phyloP scores from a whole-genome alignment of 2,329 filamentous ascomycete genomes.

The Verticillium nubilum region DNA sequence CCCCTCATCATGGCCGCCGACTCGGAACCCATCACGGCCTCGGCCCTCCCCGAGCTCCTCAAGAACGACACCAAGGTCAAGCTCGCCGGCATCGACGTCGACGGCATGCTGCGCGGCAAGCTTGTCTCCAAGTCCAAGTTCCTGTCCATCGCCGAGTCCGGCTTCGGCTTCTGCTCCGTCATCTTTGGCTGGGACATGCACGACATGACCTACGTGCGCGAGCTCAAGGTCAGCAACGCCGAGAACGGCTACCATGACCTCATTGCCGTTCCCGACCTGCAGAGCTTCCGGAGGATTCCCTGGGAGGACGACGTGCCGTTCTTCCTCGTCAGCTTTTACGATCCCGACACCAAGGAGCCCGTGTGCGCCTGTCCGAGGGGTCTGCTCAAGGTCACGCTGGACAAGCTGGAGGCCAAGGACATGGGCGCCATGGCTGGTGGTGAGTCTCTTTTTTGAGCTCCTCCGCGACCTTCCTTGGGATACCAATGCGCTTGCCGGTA shows the following conservation, averaged over 20 bases:
- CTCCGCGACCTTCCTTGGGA: not conserved
- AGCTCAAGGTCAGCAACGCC: conserved; percentile 82
- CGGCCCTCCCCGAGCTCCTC: conserved; percentile 62
- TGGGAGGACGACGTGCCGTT: conserved; percentile 87
- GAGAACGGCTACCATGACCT: conserved; percentile 87
- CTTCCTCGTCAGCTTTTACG: conserved; percentile 77
- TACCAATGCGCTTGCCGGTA: not conserved
- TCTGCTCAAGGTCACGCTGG: conserved; percentile 61
- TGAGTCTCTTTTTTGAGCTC: conserved; percentile 34
- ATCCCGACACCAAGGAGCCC: conserved; percentile 69
- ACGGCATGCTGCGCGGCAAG: conserved; percentile 84
- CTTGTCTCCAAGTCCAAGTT: conserved; percentile 92
- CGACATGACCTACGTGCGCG: conserved; percentile 80
- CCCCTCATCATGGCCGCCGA: not conserved
- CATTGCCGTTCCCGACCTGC: conserved; percentile 74
- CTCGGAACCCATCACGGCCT: conserved; percentile 43
- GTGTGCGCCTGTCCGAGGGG: conserved; percentile 76
- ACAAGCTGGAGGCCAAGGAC: conserved; percentile 62
- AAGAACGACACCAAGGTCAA: conserved; percentile 74
- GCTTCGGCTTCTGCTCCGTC: conserved; percentile 92
- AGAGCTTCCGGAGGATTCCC: conserved; percentile 74
- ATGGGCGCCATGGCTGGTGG: conserved; percentile 85
- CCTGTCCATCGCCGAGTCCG: conserved; percentile 69
- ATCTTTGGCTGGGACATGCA: conserved; percentile 98
- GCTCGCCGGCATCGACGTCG: conserved; percentile 80